phyloP scores from a whole-genome alignment of 2,329 filamentous ascomycete genomes.

The Xylariaceae sp. region DNA sequence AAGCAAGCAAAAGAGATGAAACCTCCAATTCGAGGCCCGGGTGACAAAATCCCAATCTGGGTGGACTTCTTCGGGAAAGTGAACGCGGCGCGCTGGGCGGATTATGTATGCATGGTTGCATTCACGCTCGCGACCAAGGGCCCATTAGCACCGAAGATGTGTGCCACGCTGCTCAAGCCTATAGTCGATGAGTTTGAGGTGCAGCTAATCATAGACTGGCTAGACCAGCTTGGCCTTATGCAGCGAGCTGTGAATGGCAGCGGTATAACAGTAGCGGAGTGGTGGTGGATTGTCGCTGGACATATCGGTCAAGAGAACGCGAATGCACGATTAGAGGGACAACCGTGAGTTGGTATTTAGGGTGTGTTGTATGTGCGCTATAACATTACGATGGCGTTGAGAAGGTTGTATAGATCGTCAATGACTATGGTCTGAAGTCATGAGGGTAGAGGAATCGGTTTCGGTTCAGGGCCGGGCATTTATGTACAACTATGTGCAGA shows the following conservation, averaged over 20 bases:
- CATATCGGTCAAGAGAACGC: constrained; percentile 34
- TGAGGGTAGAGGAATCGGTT: background rate
- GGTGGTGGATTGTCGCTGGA: constrained; percentile 71
- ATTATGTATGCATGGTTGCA: constrained; percentile 65
- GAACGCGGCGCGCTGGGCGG: constrained; percentile 67
- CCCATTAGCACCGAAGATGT: constrained; percentile 57
- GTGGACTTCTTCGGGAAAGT: constrained; percentile 69
- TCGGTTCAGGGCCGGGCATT: too few species aligned
- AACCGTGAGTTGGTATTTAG: background rate
- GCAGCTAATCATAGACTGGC: constrained; percentile 64
- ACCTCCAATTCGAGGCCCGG: constrained; percentile 50
- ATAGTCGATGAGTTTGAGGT: constrained; percentile 69
- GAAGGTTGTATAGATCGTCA: background rate
- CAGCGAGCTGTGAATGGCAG: constrained; percentile 47
- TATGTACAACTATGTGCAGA: too few species aligned
- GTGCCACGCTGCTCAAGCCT: constrained; percentile 62
- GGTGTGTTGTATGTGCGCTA: background rate
- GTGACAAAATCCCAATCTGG: constrained; percentile 71
- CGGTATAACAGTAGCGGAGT: constrained; percentile 60
- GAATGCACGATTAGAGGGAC: constrained; percentile 2
- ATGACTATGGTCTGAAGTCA: background rate
- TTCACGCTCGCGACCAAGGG: constrained; percentile 68
- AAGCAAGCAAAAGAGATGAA: constrained; percentile 43
- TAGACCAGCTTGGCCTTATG: constrained; percentile 58
- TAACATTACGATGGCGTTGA: background rate